A percentile compares a stretch with the other conserved stretches of the same genome.
These are phyloP conservation scores for Kodamaea neixiangensis DNA, from an alignment of 805 yeast genomes.

Conservation along the genomic window DNA sequence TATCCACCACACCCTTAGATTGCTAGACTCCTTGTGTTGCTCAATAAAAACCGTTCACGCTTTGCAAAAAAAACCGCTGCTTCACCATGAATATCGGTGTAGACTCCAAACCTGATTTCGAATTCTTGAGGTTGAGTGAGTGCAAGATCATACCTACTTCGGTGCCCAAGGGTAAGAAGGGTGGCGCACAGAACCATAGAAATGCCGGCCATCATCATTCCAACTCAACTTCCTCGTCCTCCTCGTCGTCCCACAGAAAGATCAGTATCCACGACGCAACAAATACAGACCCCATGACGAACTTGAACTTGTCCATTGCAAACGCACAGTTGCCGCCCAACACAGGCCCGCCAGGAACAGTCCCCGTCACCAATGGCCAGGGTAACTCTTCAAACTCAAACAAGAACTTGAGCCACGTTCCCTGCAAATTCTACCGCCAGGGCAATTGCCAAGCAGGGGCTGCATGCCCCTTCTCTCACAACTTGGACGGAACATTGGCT, in stretches of 20 bases:
- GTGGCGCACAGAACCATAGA: neutral
- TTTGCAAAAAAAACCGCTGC: neutral
- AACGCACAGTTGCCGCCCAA: conserved; percentile 34
- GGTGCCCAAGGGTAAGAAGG: conserved; percentile 8
- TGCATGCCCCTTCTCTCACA: conserved; percentile 89
- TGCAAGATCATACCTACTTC: conserved; percentile 9
- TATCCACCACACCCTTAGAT: neutral
- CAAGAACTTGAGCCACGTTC: conserved; percentile 84
- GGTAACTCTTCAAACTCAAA: conserved; percentile 13
- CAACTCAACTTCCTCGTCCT: conserved; percentile 3
- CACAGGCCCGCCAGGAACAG: conserved; percentile 38
- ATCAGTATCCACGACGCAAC: conserved; percentile 3
- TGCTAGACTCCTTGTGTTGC: neutral
- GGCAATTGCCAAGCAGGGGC: conserved; percentile 95
- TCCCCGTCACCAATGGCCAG: conserved; percentile 15
- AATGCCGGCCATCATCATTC: conserved; percentile 1
- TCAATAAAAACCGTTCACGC: neutral
- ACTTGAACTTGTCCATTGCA: conserved; percentile 18
- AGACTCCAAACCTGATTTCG: conserved; percentile 9
- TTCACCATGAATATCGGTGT: conserved; percentile 7
- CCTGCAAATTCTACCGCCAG: conserved; percentile 90
- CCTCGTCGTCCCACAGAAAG: conserved; percentile 5
- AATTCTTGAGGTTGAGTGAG: conserved; percentile 8
- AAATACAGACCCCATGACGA: conserved; percentile 13
- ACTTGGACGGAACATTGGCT: conserved; percentile 53